These are phyloP conservation scores for Pseudogymnoascus sp. DNA, from an alignment of 2,329 filamentous ascomycete genomes.

Conservation along the genomic window DNA sequence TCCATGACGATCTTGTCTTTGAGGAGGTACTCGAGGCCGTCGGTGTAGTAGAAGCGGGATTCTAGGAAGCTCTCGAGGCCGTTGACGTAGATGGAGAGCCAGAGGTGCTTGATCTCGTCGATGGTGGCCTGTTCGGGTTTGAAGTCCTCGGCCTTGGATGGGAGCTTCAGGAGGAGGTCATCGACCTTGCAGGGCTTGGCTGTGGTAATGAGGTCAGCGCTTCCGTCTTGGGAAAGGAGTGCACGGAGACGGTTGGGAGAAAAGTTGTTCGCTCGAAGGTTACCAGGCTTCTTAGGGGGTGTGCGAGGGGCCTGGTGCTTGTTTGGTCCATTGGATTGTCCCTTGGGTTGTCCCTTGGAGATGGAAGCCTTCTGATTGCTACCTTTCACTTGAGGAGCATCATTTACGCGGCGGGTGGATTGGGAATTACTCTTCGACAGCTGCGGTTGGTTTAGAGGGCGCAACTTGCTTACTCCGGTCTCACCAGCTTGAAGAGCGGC, in stretches of 20 bases:
- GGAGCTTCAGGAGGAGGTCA: conserved; percentile 50
- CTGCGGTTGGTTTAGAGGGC: background rate
- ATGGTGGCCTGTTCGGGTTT: conserved; percentile 26
- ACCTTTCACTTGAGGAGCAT: background rate
- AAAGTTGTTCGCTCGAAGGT: background rate
- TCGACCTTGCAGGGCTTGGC: conserved; percentile 62
- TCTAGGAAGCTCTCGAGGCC: conserved; percentile 72
- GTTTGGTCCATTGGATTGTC: background rate
- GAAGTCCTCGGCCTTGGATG: background rate
- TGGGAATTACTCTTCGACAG: background rate
- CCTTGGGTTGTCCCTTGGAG: background rate
- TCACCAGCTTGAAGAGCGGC: background rate
- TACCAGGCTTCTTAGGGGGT: background rate
- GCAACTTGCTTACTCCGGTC: background rate
- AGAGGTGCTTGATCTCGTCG: conserved; percentile 63
- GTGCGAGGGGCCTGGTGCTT: background rate
- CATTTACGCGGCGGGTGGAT: background rate
- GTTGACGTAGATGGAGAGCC: conserved; percentile 65
- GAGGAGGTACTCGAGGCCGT: conserved; percentile 34
- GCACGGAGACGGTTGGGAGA: background rate
- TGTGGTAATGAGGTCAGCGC: conserved; percentile 22
- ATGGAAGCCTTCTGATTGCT: background rate
- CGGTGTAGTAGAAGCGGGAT: conserved; percentile 67
- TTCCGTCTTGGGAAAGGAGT: background rate
- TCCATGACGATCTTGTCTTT: conserved; percentile 51